phyloP scores from a whole-genome alignment of 2,329 filamentous ascomycete species.

The Hypoxylon sp. region DNA sequence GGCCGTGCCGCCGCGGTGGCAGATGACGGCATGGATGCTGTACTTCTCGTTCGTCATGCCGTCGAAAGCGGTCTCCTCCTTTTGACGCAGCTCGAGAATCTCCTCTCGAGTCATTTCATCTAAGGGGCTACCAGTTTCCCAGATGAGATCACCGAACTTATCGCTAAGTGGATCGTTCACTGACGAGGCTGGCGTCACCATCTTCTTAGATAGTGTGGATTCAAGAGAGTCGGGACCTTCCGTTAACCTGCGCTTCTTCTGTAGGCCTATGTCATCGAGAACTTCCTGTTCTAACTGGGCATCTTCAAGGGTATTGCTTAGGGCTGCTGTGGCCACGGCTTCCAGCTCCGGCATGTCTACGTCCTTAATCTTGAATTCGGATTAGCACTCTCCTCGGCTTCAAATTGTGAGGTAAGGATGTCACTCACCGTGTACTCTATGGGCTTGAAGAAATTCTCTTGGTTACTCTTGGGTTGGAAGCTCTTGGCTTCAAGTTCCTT shows the following conservation, averaged over 20 bases:
- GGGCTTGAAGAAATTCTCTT: not conserved
- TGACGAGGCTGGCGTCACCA: not conserved
- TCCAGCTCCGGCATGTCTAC: slow-evolving; percentile 14
- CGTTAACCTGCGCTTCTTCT: slow-evolving; percentile 35
- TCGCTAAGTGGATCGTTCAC: slow-evolving; percentile 14
- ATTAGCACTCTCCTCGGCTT: not conserved
- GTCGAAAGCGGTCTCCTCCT: slow-evolving; percentile 69
- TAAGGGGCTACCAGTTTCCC: slow-evolving; percentile 37
- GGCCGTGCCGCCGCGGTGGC: slow-evolving; percentile 81
- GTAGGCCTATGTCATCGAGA: slow-evolving; percentile 37
- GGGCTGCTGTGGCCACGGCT: slow-evolving; percentile 10
- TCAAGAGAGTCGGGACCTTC: slow-evolving; percentile 24
- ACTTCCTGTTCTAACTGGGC: slow-evolving; percentile 1
- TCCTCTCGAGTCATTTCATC: slow-evolving; percentile 64
- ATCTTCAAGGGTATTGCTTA: slow-evolving; percentile 7
- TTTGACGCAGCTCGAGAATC: slow-evolving; percentile 57
- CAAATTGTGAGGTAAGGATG: not conserved
- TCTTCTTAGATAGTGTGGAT: slow-evolving; percentile 34
- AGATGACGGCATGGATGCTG: slow-evolving; percentile 90
- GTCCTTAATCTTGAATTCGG: slow-evolving; percentile 7
- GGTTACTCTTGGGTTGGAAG: not conserved
- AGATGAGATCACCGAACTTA: slow-evolving; percentile 43
- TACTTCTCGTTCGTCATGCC: slow-evolving; percentile 79
- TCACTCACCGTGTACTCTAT: slow-evolving; percentile 5
- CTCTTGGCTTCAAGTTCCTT: slow-evolving; percentile 54